These are phyloP conservation scores for Westerdykella ornata DNA, from an alignment of 2,329 filamentous ascomycete genomes.

Conservation along the genomic window DNA sequence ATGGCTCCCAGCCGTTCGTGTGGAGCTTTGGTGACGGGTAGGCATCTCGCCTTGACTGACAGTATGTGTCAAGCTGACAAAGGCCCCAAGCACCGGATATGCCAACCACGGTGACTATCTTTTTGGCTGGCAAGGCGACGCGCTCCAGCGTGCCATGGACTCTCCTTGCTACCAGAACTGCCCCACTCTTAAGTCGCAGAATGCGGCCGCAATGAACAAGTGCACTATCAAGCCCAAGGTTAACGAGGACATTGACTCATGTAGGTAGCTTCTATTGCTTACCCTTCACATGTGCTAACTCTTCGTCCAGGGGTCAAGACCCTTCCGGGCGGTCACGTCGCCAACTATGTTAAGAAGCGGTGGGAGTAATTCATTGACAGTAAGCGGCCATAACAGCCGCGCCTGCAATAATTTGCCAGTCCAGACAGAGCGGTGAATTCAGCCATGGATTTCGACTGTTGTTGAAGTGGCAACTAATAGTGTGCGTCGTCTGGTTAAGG, in stretches of 20 bases:
- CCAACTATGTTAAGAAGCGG: conserved; percentile 13
- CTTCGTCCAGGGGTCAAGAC: conserved; percentile 10
- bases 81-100: conserved; percentile 34
- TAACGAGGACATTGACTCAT: conserved; percentile 43
- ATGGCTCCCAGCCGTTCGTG: conserved; percentile 29
- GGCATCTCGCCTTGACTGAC: not conserved
- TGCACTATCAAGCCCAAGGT: conserved; percentile 45
- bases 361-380: conserved; percentile 2
- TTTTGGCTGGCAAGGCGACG: conserved; percentile 48
- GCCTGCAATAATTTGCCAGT: too few relatives aligned
- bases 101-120: conserved; percentile 49
- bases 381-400: too few relatives aligned
- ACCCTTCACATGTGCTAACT: not conserved
- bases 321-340: conserved; percentile 13
- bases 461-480: too few relatives aligned
- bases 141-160: conserved; percentile 38
- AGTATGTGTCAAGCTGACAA: not conserved
- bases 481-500: too few relatives aligned
- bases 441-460: too few relatives aligned
- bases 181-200: conserved; percentile 43
- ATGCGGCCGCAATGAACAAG: conserved; percentile 42
- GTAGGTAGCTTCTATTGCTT: conserved; percentile 6
- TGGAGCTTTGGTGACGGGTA: conserved; percentile 34
- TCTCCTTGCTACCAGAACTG: conserved; percentile 36
- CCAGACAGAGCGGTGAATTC: too few relatives aligned